Base-by-base conservation (phyloP, 371 early-diverging fungal species). In the Zychaea mexicana region DNA sequence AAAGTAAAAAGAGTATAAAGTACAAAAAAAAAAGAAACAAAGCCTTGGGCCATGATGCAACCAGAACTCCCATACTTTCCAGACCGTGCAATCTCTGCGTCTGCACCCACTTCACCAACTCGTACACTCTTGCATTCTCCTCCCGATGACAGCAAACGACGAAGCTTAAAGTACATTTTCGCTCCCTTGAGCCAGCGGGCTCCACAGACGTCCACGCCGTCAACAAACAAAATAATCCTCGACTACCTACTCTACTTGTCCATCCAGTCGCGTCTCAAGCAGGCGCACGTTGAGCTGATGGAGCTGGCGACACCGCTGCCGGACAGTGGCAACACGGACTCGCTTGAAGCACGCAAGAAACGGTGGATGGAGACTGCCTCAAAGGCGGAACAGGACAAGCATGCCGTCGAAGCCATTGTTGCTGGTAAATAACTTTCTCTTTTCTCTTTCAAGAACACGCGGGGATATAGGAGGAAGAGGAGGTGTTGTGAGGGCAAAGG, bases 181-280 rank as follows among this genome's bases (percentile, higher is more conserved):
- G 64, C 70, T 19, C 74, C 74, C 42, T 52, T 69, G 17, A 65
- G 56, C 26, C 61, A 67, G 38, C 52, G 39, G 28, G 49, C 55
- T 8, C 64, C 64, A 6, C 30, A 61, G n/a, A 39, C 74, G 0
- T 61, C 76, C 10, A 69, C 81, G 0, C 73, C 79, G 10, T 79
- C 86, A 8, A 87, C 87, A 6, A 85, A 85, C 58, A 85, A 85
- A 60, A 80, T 85, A 38, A 87, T 87, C 65, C 66, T 87, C 36
- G 85, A 87, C 67, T 85, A 87, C 55, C 72, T 85, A 46, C 75
- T 87, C 49, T 84, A 82, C 64, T 69, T 85, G 8, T 87, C 87
- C 5, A 87, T 85, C 57, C 85, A 85, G 66, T 84, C 87, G 22
- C 73, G 85, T 49, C 72, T 84, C 33, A 78, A 79, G 60, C 85